phyloP scores from a whole-genome alignment of 192 early-diverging fungal genomes.

The Coemansia sp. region DNA sequence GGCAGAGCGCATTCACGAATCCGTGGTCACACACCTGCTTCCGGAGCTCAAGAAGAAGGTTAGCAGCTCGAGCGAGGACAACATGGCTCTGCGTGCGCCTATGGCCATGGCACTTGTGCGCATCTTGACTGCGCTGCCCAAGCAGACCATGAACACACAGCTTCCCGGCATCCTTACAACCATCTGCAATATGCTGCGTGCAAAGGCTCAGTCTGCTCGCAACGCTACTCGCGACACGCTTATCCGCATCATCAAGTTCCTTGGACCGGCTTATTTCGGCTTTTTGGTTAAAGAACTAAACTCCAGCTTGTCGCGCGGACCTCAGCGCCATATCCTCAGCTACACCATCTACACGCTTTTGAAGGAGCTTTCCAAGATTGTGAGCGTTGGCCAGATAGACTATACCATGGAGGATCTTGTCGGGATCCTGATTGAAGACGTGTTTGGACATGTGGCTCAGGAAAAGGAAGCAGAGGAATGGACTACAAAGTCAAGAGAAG shows the following conservation, averaged over 20 bases:
- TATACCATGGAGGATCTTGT: constrained; percentile 71
- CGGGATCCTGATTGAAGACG: constrained; percentile 77
- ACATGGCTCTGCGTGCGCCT: constrained; percentile 77
- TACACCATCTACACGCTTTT: constrained; percentile 88
- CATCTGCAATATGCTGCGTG: constrained; percentile 83
- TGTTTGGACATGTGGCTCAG: constrained; percentile 87
- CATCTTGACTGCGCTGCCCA: constrained; percentile 79
- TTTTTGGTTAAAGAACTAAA: constrained; percentile 88
- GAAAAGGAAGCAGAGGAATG: constrained; percentile 92
- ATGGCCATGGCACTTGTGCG: constrained; percentile 83
- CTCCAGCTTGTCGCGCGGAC: constrained; percentile 75
- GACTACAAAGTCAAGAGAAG: constrained; percentile 87
- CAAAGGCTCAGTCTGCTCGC: constrained; percentile 75
- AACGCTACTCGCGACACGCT: constrained; percentile 85
- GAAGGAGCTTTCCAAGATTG: constrained; percentile 60
- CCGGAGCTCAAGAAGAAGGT: constrained; percentile 81
- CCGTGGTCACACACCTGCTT: constrained; percentile 73
- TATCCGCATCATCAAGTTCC: constrained; percentile 77
- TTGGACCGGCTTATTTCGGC: constrained; percentile 80
- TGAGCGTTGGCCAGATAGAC: constrained; percentile 74
- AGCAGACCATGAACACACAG: constrained; percentile 70
- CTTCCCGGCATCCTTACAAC: constrained; percentile 85
- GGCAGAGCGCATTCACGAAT: constrained; percentile 66
- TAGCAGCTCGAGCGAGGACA: constrained; percentile 70
- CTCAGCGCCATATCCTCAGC: constrained; percentile 92